Evolutionary conservation across 176 grass and related monocot species (phyloP), one percentile per base, ranked within the genome.

Genomic region (Aegilops sharonensis): DNA sequence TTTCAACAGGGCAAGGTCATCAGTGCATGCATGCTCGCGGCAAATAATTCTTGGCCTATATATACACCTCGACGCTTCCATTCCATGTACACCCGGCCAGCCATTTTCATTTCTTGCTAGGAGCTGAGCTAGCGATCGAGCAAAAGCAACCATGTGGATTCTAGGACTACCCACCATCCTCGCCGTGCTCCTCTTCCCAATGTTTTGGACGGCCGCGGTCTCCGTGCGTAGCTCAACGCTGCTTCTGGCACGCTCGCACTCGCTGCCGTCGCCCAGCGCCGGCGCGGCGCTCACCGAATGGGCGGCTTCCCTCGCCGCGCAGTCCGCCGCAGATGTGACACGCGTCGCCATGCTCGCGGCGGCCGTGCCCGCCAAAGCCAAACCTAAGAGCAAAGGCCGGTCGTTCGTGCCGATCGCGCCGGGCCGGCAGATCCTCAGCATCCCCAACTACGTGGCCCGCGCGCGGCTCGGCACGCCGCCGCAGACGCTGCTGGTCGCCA

Each of bases 361-460:
- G 11, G 54, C 85, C 6, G 82, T 78, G 5, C 75, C 79, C 8
- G 65, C 31, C 15, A 48, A 48, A 48, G 78, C 39, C 9, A 29
- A 35, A 4, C 20, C 68, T 2, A 83, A 64, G 17, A 68, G n/a
- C 30, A 82, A 72, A 5, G 64, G 73, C 0, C 48, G 35, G 34
- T 78, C 87, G 4, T 64, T 84, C 37, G 90, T 94, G 80, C 91
- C 95, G 35, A 85, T 97, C 75, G 95, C 92, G 17, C 81, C 91
- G 29, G 95, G 95, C 0, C 59, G 81, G 1, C 88, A 97, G 83
- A 85, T 97, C 57, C 85, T 97, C 31, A 72, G 92, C 77, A 87
- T 94, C 21, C 91, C 95, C 25, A 94, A 85, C 89, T 97, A 97
- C 89, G 80, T 97, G 47, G 95, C 91, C 47, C 90, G 95, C 68